These are phyloP conservation scores for Populus hybrid DNA, from an alignment of 441 rosid genomes.

Conservation along the genomic window DNA sequence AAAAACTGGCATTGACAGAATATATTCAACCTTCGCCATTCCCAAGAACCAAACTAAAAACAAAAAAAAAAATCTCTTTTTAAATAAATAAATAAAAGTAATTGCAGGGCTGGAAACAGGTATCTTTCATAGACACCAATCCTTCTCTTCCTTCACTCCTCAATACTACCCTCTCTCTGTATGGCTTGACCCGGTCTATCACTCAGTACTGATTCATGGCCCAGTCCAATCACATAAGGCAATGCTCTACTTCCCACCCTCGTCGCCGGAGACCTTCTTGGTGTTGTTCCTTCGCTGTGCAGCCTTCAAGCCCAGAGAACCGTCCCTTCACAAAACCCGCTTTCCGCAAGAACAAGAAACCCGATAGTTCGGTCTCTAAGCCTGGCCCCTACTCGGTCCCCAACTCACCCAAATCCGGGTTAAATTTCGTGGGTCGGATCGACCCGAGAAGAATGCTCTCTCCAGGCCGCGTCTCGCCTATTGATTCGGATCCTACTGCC, in stretches of 20 bases:
- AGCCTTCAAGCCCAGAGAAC: slow-evolving; percentile 76
- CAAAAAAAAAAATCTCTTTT: too few relatives aligned
- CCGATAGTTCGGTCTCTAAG: slow-evolving; percentile 36
- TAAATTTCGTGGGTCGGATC: slow-evolving; percentile 59
- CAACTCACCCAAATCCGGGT: slow-evolving; percentile 57
- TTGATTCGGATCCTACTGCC: slow-evolving; percentile 54
- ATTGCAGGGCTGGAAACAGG: not conserved
- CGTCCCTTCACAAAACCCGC: slow-evolving; percentile 28
- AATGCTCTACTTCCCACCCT: not conserved
- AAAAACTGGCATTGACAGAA: not conserved
- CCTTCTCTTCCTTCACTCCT: not conserved
- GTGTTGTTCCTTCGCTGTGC: slow-evolving; percentile 70
- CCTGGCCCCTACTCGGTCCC: slow-evolving; percentile 40
- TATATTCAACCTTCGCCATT: not conserved
- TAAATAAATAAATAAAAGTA: too few relatives aligned
- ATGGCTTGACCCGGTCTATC: not conserved
- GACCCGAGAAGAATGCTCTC: slow-evolving; percentile 85
- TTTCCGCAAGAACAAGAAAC: slow-evolving; percentile 34
- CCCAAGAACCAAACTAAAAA: not conserved
- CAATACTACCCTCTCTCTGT: not conserved
- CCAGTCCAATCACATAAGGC: not conserved
- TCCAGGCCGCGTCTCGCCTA: slow-evolving; percentile 89
- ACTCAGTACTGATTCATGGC: slow-evolving; percentile 26
- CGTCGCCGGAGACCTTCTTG: slow-evolving; percentile 25
- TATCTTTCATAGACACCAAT: not conserved